Base-by-base conservation (phyloP, 2,329 filamentous ascomycete genomes). In the Colletotrichum sp. region DNA sequence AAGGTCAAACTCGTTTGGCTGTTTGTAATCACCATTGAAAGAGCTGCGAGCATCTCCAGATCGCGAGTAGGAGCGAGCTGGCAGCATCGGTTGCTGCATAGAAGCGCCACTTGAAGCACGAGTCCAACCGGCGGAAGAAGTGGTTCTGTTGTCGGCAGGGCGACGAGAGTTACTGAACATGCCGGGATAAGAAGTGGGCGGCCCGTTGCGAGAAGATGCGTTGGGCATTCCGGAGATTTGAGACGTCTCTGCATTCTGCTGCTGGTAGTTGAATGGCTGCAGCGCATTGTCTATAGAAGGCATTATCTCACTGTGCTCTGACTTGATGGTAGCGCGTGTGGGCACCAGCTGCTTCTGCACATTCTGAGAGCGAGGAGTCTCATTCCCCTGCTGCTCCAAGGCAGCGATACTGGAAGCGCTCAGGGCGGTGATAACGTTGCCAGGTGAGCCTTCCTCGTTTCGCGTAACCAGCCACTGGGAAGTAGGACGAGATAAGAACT, bases 391-490 rank as follows among this genome's bases (percentile, higher is more conserved):
- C 39, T 75, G 57, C 49, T 76, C 74, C 18, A 76, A 32, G 28
- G 74, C 74, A 60, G 74, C 74, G n/a, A 76, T 76, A 59, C 70
- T 76, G 21, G 70, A 71, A 9, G 70, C 65, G 32, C 65, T 76
- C 4, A 76, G 70, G 18, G 32, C 26, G 8, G 70, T 73, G 34
- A 76, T 65, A 12, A 59, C 39, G n/a, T 74, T 73, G 64, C 24
- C 32, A 6, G 57, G 39, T 6, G 64, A 69, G 32, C 52, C 60
- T n/a, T 57, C 36, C 16, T 69, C 70, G 18, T 30, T 57, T 34
- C 73, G 70, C 18, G 57, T 64, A 36, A 59, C 64, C 70, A 76
- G 60, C 74, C 74, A 76, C n/a, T 64, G 70, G 16, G 70, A 69
- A 44, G 63, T 67, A 15, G 72, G 70, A 34, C 70, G 70, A 39